Base-by-base conservation (phyloP, 1,284 basidiomycete genomes). In the Ganoderma meredithae region DNA sequence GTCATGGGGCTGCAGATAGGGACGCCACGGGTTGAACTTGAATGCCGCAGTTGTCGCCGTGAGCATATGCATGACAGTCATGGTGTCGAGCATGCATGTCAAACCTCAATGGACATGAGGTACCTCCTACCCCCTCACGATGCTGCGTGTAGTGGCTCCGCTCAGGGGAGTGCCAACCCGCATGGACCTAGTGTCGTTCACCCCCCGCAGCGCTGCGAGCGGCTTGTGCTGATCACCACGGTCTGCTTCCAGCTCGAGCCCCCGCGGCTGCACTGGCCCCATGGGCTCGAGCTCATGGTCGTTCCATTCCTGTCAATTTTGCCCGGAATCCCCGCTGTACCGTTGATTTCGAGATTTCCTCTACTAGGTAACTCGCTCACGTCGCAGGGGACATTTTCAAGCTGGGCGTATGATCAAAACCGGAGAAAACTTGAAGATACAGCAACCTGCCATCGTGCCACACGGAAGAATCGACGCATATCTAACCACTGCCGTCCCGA, bases 61-160 rank as follows among this genome's bases (percentile, higher is more conserved):
- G 36, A 39, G 36, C 39, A n/a, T 17, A 4, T 25, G 58, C 58
- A 9, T 41, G 58, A 59, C 58, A 41, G 55, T 6, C 36, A 39
- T 39, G 36, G 36, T 36, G 55, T 36, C 55, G 55, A 58, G 55
- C 55, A 58, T 58, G 55, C 27, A 36, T 58, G 55, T 58, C 55
- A 58, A 58, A 33, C 55, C 31, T 58, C 55, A 58, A 58, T 55
- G 52, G 27, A 55, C 52, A 12, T 55, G 47, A 49, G 47, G 47
- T 22, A 22, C 47, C 47, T 22, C 47, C 47, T 47, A 22, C 44
- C 8, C 47, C 47, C 47, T 49, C 47, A 49, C 47, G 6, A 22
- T 17, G 22, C n/a, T 22, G 47, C 47, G n/a, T 9, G 36, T 22
- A 58, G 31, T 56, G 55, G 33, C 33, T 15, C 31, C 25, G 4